Evolutionary conservation across 2,329 filamentous ascomycete genomes (phyloP), one percentile per base, ranked within the genome.

Genomic region (Exophiala sideris): DNA sequence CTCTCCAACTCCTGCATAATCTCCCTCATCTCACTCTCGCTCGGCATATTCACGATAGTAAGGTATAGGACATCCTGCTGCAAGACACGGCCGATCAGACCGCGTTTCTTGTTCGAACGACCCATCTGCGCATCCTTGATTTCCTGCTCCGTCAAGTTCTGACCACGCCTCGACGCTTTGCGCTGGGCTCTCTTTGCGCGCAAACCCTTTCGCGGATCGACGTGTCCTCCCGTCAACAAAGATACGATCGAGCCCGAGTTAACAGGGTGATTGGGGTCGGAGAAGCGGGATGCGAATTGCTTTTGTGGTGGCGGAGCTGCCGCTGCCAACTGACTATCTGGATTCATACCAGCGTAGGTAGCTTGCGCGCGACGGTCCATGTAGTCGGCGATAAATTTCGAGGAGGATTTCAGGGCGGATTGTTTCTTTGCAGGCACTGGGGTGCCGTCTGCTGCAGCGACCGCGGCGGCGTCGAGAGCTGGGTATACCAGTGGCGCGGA

Each of bases 261-360:
- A 32, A 74, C 76, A 0, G 78, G 71, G 57, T 81, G 74, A 55
- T 73, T 77, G 0, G 79, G 79, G 56, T 83, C 78, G 6, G 74
- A 72, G 59, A 76, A 79, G 18, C 76, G 70, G 3, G 75, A 79
- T 0, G 68, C 66, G 58, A 80, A 80, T 18, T 68, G 64, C 62
- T 55, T 66, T 63, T 58, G 57, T 57, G 58, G 48, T 16, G 56
- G 50, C 14, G 62, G 56, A 66, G 62, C 65, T 32, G 68, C 64
- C 1, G 62, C 65, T 29, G 68, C 64, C 1, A 79, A 62, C 1
- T 64, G 59, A 12, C 70, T 73, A 38, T 67, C 68, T 0, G 75
- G 76, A 50, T 79, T 74, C 48, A 74, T 65, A 20, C 50, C 60
- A 1, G 61, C 48, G 56, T 59, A 80, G 41, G 68, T 62, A 0